Evolutionary conservation across 1,284 basidiomycete species (phyloP).

Genomic region (Cryptococcus hybrid): DNA sequence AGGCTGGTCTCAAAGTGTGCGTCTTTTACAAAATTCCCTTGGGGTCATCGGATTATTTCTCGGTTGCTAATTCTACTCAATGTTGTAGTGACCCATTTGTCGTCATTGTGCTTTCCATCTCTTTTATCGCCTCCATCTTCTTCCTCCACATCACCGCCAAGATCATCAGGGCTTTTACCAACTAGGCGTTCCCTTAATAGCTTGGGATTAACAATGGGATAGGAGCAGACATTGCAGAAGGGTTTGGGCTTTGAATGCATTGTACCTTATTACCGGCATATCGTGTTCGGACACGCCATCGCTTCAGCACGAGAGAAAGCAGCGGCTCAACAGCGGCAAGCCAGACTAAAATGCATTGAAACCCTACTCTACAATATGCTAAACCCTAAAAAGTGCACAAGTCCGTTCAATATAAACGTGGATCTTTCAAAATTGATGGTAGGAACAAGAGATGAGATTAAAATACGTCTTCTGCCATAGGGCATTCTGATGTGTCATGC

Average conservation of each 20-base stretch:
- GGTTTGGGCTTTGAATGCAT: no score
- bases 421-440: no score
- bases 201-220: neutral
- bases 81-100: constrained; percentile 87
- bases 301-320: no score
- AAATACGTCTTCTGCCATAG: constrained; percentile 47
- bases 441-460: constrained; percentile 7
- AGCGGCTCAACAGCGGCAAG: no score
- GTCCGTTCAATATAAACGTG: no score
- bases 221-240: neutral
- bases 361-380: no score
- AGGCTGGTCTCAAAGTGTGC: constrained; percentile 92
- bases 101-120: constrained; percentile 92
- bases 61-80: constrained; percentile 5
- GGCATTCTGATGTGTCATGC: constrained; percentile 48
- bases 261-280: no score
- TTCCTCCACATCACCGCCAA: constrained; percentile 98
- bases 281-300: no score
- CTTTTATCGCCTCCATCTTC: constrained; percentile 98
- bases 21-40: neutral
- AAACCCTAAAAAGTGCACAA: no score
- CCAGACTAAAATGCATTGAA: no score
- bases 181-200: constrained; percentile 53
- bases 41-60: neutral
- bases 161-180: constrained; percentile 84